Percentiles rank a stretch among this genome's conserved stretches.
Conservation (phyloP, 495 filamentous ascomycete species). For the Bathelium albidoporum region DNA sequence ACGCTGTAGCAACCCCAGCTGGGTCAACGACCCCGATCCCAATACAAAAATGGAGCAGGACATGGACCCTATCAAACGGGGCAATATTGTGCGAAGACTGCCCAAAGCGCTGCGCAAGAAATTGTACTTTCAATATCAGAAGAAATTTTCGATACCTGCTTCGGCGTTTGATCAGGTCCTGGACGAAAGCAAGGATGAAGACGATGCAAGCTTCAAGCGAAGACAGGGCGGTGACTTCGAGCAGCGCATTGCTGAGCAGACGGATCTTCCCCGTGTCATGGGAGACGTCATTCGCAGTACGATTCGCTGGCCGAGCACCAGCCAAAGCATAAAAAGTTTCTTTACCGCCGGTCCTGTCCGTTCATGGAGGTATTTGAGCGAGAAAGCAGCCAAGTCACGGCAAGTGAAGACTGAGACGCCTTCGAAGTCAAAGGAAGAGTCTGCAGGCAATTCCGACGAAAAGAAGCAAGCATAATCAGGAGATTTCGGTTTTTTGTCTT, state of each 20-base stretch:
- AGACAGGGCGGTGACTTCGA: slow-evolving; percentile 78
- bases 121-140: slow-evolving; percentile 87
- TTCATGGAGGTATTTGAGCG: slow-evolving; percentile 63
- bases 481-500: neutral
- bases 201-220: slow-evolving; percentile 55
- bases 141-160: slow-evolving; percentile 75
- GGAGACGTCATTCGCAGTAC: slow-evolving; percentile 69
- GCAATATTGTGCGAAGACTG: slow-evolving; percentile 90
- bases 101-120: slow-evolving; percentile 80
- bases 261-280: slow-evolving; percentile 55
- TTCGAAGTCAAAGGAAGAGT: neutral
- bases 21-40: slow-evolving; percentile 53
- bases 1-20: slow-evolving; percentile 45
- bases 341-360: slow-evolving; percentile 62
- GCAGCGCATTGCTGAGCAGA: slow-evolving; percentile 66
- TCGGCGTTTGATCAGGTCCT: slow-evolving; percentile 81
- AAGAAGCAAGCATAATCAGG: neutral
- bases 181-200: slow-evolving; percentile 57
- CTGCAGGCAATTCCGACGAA: neutral
- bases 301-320: slow-evolving; percentile 79
- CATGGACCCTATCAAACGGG: slow-evolving; percentile 79
- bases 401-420: neutral
- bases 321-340: slow-evolving; percentile 70
- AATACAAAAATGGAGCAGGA: slow-evolving; percentile 65
- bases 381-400: slow-evolving; percentile 63